Evolutionary conservation across 352 stramenopile species (phyloP).

Genomic region (Phytophthora tubulina): DNA sequence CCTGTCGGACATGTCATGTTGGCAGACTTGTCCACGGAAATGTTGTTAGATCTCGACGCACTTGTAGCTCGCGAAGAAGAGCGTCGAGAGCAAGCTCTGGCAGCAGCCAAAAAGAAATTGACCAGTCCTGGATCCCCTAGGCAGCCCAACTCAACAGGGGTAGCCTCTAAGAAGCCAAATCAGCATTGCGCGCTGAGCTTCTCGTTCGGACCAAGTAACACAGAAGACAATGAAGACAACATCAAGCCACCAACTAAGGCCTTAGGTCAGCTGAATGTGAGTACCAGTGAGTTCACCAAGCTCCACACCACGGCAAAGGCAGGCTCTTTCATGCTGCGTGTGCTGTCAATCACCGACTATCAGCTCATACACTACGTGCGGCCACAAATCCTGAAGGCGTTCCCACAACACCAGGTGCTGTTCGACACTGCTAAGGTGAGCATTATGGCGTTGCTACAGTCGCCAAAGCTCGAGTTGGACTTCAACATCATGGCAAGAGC

Average conservation of each 20-base stretch:
- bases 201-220: conserved; percentile 31
- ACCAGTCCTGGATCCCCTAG: conserved; percentile 7
- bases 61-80: conserved; percentile 56
- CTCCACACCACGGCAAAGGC: conserved; percentile 65
- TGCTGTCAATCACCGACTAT: conserved; percentile 59
- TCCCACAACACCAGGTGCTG: conserved; percentile 64
- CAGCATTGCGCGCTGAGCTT: conserved; percentile 38
- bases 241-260: conserved; percentile 8
- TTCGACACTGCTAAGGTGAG: conserved; percentile 61
- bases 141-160: neutral
- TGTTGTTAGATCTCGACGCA: conserved; percentile 69
- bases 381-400: conserved; percentile 54
- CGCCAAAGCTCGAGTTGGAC: conserved; percentile 55
- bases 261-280: conserved; percentile 41
- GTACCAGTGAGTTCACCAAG: conserved; percentile 71
- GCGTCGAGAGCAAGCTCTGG: conserved; percentile 22
- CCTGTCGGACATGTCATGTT: conserved; percentile 54
- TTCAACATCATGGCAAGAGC: conserved; percentile 72
- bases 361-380: conserved; percentile 49
- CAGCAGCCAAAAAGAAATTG: conserved; percentile 13
- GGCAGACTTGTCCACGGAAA: conserved; percentile 59
- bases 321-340: conserved; percentile 55
- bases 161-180: conserved; percentile 20
- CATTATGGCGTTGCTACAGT: conserved; percentile 56
- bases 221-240: neutral